Base-by-base conservation (phyloP, 164 flowering plant species). In the Piper betle region DNA sequence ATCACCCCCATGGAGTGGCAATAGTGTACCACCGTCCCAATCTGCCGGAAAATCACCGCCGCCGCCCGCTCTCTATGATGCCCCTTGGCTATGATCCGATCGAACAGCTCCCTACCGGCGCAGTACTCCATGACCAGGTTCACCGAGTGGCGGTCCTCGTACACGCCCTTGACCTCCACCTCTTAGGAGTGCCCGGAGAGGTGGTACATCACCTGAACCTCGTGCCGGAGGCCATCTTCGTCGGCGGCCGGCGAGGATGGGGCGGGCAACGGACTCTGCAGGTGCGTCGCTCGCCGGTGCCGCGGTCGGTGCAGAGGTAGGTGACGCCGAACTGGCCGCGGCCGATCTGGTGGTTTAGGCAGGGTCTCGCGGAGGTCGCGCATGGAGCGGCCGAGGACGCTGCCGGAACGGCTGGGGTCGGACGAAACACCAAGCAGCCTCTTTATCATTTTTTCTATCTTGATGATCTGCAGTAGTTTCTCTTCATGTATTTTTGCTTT, bases 151-250 rank as follows among this genome's bases (percentile, higher is more conserved):
- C 83, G 71, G 65, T 90, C 97, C 73, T 90, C 97, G 59, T 73
- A 90, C 1, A 85, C 91, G 0, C 85, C 95, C 50, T 75, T 81
- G 65, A 90, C 71, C 76, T 87, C 95, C 37, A 90, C 95, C 2
- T 85, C 70, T 64, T 85, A 85, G 56, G 86, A 65, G 67, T 90
- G 88, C 3, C 97, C 97, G 17, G 92, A 83, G 33, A 90, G 71
- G 66, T 90, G 97, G 72, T 90, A 80, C 95, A 90, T 87, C 78
- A 90, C 87, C 86, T 90, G 95, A 13, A 90, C 95, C 70, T 90
- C 97, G 2, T 95, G 75, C 11, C 91, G 77, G 37, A 90, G 83
- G 57, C 87, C 97, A 38, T 86, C 97, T 52, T 87, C 59, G 61
- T 90, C 97, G 52, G 82, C 97, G 39, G 72, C n/a, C 74, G 69